Percentiles rank a stretch among this genome's conserved stretches.
These are phyloP conservation scores for Hyaloscypha hepaticicola DNA, from an alignment of 495 filamentous ascomycete genomes.

Conservation along the genomic window DNA sequence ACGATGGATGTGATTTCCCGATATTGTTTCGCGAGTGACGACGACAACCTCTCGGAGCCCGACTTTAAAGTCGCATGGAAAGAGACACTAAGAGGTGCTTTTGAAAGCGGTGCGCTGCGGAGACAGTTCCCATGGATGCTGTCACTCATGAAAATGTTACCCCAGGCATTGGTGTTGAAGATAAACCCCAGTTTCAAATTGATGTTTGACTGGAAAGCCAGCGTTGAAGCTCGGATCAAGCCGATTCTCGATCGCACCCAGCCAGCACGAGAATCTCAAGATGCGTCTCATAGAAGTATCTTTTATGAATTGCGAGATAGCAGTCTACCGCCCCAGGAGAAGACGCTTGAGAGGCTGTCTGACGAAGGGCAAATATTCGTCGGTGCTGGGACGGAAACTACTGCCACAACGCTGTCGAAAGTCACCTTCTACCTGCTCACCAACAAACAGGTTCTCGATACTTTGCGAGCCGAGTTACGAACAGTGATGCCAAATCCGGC, in stretches of 20 bases:
- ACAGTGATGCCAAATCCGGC: neutral
- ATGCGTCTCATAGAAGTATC: slow-evolving; percentile 2
- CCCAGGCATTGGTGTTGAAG: neutral
- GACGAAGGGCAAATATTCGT: slow-evolving; percentile 36
- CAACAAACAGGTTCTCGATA: neutral
- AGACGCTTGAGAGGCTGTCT: slow-evolving; percentile 4
- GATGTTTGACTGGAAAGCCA: neutral
- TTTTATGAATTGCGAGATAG: slow-evolving; percentile 8
- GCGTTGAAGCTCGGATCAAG: neutral
- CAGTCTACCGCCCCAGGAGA: slow-evolving; percentile 14
- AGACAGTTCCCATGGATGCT: slow-evolving; percentile 20
- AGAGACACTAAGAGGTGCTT: slow-evolving; percentile 3
- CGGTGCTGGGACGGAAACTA: slow-evolving; percentile 34
- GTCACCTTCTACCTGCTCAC: neutral
- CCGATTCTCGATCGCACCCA: neutral
- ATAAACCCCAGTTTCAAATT: neutral
- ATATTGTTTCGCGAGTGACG: neutral
- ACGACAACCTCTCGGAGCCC: slow-evolving; percentile 6
- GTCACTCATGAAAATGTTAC: neutral
- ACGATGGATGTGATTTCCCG: slow-evolving; percentile 21
- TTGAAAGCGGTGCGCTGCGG: neutral
- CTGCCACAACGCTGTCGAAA: slow-evolving; percentile 29
- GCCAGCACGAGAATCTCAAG: neutral
- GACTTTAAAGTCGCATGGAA: slow-evolving; percentile 11
- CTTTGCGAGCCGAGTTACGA: neutral